Conservation (phyloP, 805 yeast species). For the Grigorovia yakushimaensis region DNA sequence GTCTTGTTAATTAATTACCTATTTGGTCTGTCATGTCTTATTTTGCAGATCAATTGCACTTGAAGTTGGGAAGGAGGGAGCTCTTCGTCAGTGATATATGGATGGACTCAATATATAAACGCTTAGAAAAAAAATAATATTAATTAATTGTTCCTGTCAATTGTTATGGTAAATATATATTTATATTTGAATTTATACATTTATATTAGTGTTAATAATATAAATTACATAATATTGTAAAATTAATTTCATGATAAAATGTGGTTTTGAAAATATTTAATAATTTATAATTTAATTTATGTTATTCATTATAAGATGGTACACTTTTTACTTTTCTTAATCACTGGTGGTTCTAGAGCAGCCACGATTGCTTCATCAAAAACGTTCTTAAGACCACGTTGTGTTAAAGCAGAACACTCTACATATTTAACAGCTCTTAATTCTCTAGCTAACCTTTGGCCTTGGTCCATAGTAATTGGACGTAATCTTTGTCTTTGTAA, state of each 20-base stretch:
- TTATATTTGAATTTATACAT: background rate
- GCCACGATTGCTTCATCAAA: constrained; percentile 98
- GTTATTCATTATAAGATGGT: constrained; percentile 41
- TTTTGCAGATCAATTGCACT: too few species aligned
- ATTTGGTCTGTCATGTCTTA: too few species aligned
- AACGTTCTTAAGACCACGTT: constrained; percentile 93
- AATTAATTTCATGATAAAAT: background rate
- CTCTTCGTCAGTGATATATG: too few species aligned
- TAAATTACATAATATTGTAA: background rate
- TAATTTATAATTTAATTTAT: too few species aligned
- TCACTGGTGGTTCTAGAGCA: constrained; percentile 92
- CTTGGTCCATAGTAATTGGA: constrained; percentile 66
- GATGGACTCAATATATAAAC: background rate
- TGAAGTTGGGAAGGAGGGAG: too few species aligned
- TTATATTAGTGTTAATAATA: too few species aligned
- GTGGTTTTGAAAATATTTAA: background rate
- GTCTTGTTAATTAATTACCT: too few species aligned
- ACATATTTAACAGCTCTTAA: constrained; percentile 93
- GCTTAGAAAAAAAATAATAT: too few species aligned
- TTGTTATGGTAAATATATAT: background rate
- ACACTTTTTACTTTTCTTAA: constrained; percentile 69
- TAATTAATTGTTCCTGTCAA: background rate
- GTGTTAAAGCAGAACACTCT: constrained; percentile 96
- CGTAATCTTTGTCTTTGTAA: constrained; percentile 77
- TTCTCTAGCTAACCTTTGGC: constrained; percentile 88